Conservation (phyloP, 176 grass and related monocot genomes). For the Oryza glumipatula region DNA sequence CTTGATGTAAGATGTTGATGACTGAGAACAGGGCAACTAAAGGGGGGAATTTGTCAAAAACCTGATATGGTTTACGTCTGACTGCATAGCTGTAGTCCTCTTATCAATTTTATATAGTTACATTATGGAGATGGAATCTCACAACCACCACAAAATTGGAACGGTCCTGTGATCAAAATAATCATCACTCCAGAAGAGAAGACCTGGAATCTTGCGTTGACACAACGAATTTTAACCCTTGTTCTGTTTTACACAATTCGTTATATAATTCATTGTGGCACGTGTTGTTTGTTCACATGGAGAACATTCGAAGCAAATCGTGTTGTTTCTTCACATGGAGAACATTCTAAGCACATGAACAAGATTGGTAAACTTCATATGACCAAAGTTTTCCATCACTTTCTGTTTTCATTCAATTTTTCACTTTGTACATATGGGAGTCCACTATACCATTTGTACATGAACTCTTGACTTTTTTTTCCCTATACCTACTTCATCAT, state of each 20-base stretch:
- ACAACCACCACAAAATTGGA: not conserved
- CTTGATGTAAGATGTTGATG: not conserved
- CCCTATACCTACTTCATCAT: not conserved
- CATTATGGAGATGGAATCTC: slow-evolving; percentile 12
- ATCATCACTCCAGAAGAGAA: not conserved
- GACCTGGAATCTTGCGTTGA: not conserved
- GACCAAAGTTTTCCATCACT: not conserved
- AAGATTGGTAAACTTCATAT: not conserved
- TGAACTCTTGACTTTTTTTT: not conserved
- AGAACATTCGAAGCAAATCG: slow-evolving; percentile 21
- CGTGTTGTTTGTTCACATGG: slow-evolving; percentile 9
- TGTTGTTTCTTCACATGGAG: slow-evolving; percentile 5
- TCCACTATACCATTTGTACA: not conserved
- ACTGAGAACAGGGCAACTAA: not conserved
- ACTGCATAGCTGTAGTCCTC: not conserved
- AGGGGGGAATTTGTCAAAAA: slow-evolving; percentile 10
- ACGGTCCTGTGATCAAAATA: not conserved
- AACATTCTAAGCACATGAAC: slow-evolving; percentile 19
- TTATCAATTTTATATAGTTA: not conserved
- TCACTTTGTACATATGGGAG: not conserved
- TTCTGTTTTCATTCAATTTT: not conserved
- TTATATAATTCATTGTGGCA: slow-evolving; percentile 8
- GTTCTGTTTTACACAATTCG: not conserved
- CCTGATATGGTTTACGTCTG: not conserved
- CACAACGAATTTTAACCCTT: not conserved